Evolutionary conservation across 139 green algal genomes (phyloP).

Genomic region (Chlamydomonas sp.): DNA sequence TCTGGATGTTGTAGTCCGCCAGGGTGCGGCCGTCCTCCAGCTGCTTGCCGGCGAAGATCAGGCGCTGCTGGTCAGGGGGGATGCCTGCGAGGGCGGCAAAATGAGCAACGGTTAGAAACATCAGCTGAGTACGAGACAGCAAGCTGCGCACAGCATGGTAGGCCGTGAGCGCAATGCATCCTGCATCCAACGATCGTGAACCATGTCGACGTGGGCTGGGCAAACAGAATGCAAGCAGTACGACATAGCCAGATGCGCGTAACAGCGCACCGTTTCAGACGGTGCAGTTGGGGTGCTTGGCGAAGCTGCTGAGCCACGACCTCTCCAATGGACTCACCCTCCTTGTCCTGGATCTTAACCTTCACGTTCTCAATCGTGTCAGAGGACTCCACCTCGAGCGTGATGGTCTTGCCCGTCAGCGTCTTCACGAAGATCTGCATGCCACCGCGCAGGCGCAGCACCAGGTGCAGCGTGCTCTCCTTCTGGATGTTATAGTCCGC

Average conservation of each 20-base stretch:
- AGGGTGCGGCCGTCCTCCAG: slow-evolving; percentile 93
- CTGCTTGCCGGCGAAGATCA: slow-evolving; percentile 96
- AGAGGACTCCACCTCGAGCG: no score
- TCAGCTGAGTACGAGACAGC: background rate
- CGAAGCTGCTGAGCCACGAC: no score
- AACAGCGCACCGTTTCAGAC: no score
- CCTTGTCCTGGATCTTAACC: slow-evolving; percentile 91
- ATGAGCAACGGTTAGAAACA: background rate
- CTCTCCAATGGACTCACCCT: slow-evolving; percentile 65
- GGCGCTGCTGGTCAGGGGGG: slow-evolving; percentile 91
- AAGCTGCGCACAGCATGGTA: background rate
- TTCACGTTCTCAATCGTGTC: no score
- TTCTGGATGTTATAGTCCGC: no score
- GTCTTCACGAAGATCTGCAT: no score
- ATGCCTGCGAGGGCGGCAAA: slow-evolving; percentile 62
- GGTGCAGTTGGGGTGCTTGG: no score
- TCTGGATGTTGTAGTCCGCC: slow-evolving; percentile 97
- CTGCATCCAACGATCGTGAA: no score
- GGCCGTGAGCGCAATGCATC: no score
- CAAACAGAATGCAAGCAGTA: background rate
- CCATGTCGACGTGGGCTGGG: background rate
- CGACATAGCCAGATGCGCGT: background rate
- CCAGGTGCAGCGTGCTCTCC: no score
- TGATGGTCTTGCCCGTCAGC: no score
- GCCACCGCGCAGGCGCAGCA: no score